A percentile compares a stretch with the other conserved stretches of the same genome.
phyloP scores from a whole-genome alignment of 768 basidiomycete species.

The Leucocoprinus sp. region DNA sequence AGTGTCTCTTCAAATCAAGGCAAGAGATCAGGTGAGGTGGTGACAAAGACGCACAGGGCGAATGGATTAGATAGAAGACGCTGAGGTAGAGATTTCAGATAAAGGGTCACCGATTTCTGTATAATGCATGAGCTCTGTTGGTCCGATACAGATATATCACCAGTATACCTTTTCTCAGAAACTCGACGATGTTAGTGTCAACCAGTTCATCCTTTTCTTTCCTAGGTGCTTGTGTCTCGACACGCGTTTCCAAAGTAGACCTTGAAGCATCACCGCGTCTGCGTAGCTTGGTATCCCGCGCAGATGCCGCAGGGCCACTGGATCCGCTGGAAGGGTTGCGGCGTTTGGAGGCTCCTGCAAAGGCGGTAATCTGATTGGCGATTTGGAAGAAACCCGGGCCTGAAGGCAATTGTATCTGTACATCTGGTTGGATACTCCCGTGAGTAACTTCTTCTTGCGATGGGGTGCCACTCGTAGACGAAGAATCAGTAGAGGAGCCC shows the following conservation, averaged over 20 bases:
- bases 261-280: constrained; percentile 36
- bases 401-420: constrained; percentile 16
- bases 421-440: constrained; percentile 13
- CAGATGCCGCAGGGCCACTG: constrained; percentile 31
- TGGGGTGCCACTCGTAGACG: constrained; percentile 35
- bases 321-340: constrained; percentile 42
- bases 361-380: constrained; percentile 26
- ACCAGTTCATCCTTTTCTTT: constrained; percentile 49
- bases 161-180: constrained; percentile 41
- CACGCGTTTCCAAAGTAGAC: constrained; percentile 11
- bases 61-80: not conserved
- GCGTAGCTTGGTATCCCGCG: constrained; percentile 43
- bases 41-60: not conserved
- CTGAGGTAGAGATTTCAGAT: constrained; percentile 23
- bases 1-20: not conserved
- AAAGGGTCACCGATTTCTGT: constrained; percentile 53
- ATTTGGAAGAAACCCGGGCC: constrained; percentile 18
- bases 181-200: constrained; percentile 41
- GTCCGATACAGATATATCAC: constrained; percentile 7
- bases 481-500: constrained; percentile 30
- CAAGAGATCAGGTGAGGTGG: not conserved
- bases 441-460: constrained; percentile 31
- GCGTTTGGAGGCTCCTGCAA: constrained; percentile 35
- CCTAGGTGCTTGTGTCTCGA: constrained; percentile 18
- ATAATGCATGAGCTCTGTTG: constrained; percentile 2